Base-by-base conservation (phyloP, 73 alveolate species). In the Vitrella brassicaformis region DNA sequence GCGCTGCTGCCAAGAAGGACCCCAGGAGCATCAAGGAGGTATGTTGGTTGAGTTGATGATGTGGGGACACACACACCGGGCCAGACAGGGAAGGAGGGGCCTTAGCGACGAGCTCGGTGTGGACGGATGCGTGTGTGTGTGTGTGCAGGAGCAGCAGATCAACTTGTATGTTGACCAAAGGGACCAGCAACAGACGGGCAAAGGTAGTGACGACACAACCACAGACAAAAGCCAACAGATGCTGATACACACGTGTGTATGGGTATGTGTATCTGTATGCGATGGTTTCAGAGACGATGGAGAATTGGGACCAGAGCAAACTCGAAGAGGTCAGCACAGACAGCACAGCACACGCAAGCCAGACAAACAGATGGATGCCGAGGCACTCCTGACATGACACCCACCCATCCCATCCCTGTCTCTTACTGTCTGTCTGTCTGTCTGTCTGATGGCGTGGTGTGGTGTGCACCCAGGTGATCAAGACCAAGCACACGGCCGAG, bases 1-100 rank as follows among this genome's bases (percentile, higher is more conserved):
- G 85, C 31, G 94, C 89, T 66, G 92, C 95, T 27, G 56, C 4
- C 68, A 94, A 27, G 93, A 91, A 47, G 86, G 14, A 39, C 56
- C 56, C 56, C 14, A 14, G 14, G 56, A 14, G 22, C 4, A 39
- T 39, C 56, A 39, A 39, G 56, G 56, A 39, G 56, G 56, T 39
- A 39, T 39, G 56, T 39, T 14, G n/a, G n/a, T n/a, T n/a, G n/a
- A n/a, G n/a, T n/a, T n/a, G n/a, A n/a, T n/a, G n/a, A n/a, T n/a
- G n/a, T n/a, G n/a, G n/a, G n/a, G n/a, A n/a, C n/a, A n/a, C n/a
- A n/a, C n/a, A n/a, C n/a, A n/a, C n/a, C n/a, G n/a, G n/a, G n/a
- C n/a, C n/a, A n/a, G n/a, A n/a, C n/a, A n/a, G n/a, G n/a, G n/a
- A n/a, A n/a, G n/a, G n/a, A n/a, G n/a, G n/a, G n/a, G n/a, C n/a